These are phyloP conservation scores for Nothopassalora personata DNA, from an alignment of 2,329 filamentous ascomycete genomes.

Conservation along the genomic window DNA sequence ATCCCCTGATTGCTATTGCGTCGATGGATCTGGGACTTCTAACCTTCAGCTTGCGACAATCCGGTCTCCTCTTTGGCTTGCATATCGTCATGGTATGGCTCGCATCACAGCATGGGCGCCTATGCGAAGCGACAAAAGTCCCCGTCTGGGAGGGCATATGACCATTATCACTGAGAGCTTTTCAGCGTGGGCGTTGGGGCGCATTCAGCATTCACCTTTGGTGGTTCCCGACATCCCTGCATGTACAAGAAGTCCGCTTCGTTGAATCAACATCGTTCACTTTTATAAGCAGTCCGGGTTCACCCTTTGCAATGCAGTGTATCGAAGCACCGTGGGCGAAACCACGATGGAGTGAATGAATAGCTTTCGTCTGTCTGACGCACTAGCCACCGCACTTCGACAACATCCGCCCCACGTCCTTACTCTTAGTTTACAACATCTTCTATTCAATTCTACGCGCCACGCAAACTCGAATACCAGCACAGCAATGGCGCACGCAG, in stretches of 20 bases:
- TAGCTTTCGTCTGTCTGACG: neutral
- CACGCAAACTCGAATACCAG: neutral
- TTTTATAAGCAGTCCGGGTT: neutral
- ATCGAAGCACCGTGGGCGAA: neutral
- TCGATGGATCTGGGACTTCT: constrained; percentile 53
- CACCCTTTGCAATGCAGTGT: neutral
- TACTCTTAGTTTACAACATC: neutral
- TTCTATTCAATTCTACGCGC: neutral
- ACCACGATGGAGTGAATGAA: neutral
- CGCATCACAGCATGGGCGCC: constrained; percentile 22
- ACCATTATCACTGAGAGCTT: neutral
- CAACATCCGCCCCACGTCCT: neutral
- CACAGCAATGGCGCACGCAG: neutral
- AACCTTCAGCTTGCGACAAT: constrained; percentile 33
- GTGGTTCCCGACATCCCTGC: neutral
- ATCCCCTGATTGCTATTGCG: constrained; percentile 64
- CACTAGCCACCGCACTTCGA: neutral
- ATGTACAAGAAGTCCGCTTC: neutral
- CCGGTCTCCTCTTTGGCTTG: constrained; percentile 39
- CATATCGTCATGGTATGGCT: constrained; percentile 45
- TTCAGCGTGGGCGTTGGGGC: neutral
- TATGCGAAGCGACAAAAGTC: constrained; percentile 18
- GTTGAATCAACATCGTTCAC: neutral
- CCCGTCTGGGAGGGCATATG: constrained; percentile 17
- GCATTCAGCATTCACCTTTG: neutral